These are phyloP conservation scores for Poronia punctata DNA, from an alignment of 495 filamentous ascomycete species.

Conservation along the genomic window DNA sequence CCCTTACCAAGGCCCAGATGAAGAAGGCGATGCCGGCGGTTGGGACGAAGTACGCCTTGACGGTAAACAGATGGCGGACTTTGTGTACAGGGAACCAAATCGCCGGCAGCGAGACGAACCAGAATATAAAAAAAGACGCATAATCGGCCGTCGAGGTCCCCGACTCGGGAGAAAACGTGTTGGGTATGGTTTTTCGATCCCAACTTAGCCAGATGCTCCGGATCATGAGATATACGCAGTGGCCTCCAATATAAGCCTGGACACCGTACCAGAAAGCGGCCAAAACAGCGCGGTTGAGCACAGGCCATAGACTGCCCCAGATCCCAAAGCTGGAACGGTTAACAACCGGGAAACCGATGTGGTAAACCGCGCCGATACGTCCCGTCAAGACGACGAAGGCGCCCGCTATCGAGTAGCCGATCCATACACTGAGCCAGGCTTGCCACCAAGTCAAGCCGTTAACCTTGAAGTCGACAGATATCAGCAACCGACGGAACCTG, in stretches of 20 bases:
- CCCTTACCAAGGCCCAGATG: conserved; percentile 80
- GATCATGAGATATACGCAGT: conserved; percentile 79
- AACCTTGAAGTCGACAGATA: no score
- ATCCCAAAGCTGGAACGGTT: conserved; percentile 73
- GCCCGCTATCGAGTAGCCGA: conserved; percentile 73
- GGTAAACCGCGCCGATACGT: conserved; percentile 83
- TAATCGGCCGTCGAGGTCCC: conserved; percentile 73
- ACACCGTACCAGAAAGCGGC: conserved; percentile 86
- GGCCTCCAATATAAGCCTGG: conserved; percentile 76
- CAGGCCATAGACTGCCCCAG: conserved; percentile 84
- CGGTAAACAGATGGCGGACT: conserved; percentile 83
- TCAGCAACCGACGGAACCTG: no score
- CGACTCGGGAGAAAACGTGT: conserved; percentile 55
- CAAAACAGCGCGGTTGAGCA: conserved; percentile 85
- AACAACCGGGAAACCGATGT: conserved; percentile 81
- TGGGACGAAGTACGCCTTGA: conserved; percentile 82
- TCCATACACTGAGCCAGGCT: conserved; percentile 83
- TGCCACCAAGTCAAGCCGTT: conserved; percentile 90
- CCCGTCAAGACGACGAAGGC: conserved; percentile 71
- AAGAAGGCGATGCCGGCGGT: conserved; percentile 80
- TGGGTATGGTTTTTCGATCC: conserved; percentile 52
- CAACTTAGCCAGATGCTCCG: conserved; percentile 65
- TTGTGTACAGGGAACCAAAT: conserved; percentile 77
- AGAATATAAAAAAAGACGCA: conserved; percentile 78
- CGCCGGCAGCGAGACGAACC: conserved; percentile 70